Evolutionary conservation across 192 early-diverging fungal genomes (phyloP).

Genomic region (Linnemannia elongata): DNA sequence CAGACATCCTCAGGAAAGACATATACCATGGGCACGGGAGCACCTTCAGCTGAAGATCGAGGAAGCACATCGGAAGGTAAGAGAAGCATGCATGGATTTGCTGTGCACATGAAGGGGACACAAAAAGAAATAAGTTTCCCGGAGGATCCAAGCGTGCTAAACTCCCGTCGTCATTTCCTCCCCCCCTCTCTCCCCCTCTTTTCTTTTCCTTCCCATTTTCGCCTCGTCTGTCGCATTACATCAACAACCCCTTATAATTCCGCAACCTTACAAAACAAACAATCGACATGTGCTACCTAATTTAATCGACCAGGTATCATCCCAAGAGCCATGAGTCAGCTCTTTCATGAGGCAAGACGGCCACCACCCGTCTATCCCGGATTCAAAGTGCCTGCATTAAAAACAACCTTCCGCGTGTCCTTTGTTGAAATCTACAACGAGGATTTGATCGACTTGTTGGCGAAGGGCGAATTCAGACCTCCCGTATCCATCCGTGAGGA

Average conservation of each 20-base stretch:
- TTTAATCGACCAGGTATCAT: constrained; percentile 68
- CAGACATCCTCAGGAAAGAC: constrained; percentile 98
- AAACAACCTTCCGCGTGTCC: constrained; percentile 76
- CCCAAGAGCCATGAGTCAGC: constrained; percentile 75
- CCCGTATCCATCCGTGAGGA: constrained; percentile 87
- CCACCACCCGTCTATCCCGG: constrained; percentile 47
- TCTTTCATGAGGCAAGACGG: constrained; percentile 64
- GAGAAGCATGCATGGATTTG: neutral
- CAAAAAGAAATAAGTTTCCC: neutral
- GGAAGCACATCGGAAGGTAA: constrained; percentile 46
- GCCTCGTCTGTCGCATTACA: neutral
- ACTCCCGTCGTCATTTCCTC: neutral
- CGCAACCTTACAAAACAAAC: neutral
- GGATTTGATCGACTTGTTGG: constrained; percentile 92
- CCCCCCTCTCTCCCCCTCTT: neutral
- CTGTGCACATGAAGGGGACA: neutral
- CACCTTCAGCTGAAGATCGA: constrained; percentile 54
- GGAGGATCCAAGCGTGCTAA: constrained; percentile 3
- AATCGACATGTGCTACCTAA: neutral
- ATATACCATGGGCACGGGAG: constrained; percentile 93
- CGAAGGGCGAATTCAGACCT: constrained; percentile 70
- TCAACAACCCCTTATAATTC: neutral
- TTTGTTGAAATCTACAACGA: constrained; percentile 99
- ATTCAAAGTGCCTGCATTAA: constrained; percentile 37
- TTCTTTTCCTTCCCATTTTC: neutral